Conservation (phyloP, 257 asterid genomes). For the Forsythia suspensa region DNA sequence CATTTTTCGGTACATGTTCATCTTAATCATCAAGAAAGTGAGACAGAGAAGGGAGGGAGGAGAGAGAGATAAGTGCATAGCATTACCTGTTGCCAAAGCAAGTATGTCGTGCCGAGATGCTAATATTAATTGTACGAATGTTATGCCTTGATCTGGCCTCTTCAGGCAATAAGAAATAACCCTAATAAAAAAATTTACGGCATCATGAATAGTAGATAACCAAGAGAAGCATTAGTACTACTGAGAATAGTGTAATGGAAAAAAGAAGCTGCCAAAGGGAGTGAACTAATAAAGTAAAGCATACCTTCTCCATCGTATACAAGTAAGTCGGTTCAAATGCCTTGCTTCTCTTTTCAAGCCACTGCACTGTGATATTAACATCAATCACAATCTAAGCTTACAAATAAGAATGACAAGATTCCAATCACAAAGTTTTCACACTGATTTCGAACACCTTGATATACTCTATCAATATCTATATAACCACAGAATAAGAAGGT, state of each 20-base stretch:
- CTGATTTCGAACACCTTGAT: neutral
- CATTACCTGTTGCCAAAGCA: conserved; percentile 94
- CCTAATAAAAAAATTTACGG: conserved; percentile 46
- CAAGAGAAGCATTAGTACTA: conserved; percentile 14
- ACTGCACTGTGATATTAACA: conserved; percentile 70
- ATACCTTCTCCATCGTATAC: conserved; percentile 89
- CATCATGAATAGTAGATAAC: conserved; percentile 22
- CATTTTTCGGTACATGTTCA: neutral
- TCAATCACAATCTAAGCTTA: conserved; percentile 35
- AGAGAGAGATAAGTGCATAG: conserved; percentile 19
- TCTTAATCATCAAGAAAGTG: conserved; percentile 16
- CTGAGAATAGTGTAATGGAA: conserved; percentile 6
- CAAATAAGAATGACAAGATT: neutral
- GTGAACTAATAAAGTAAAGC: conserved; percentile 14
- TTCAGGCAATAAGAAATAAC: conserved; percentile 90
- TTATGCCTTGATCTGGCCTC: conserved; percentile 82
- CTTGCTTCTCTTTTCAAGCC: conserved; percentile 92
- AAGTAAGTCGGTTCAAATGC: conserved; percentile 85
- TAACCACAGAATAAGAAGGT: neutral
- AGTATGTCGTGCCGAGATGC: conserved; percentile 84
- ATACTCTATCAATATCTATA: neutral
- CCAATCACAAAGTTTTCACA: conserved; percentile 10
- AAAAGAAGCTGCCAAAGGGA: conserved; percentile 18
- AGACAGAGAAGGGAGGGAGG: neutral
- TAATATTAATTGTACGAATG: conserved; percentile 67